Evolutionary conservation across 306 rosid genomes (phyloP), one percentile per base, ranked within the genome.

Genomic region (Castanea crenata): DNA sequence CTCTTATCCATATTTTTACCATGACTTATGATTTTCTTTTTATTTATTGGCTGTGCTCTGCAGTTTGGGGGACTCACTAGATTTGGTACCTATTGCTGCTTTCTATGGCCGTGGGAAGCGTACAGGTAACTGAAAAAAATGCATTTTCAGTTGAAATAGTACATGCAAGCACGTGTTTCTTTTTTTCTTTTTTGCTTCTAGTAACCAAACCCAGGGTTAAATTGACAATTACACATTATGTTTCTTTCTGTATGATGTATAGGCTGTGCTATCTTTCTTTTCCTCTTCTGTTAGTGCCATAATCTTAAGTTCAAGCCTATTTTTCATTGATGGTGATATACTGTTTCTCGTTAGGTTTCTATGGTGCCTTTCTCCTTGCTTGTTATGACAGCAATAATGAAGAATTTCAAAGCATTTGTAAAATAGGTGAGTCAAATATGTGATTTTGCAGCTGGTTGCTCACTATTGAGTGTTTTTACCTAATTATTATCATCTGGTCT

Each of bases 1-100:
- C 79, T 75, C 21, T 74, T 77, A 44, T 65, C 27, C 59, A 3
- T 20, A 57, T 79, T 49, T 68, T 74, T 55, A 9, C 55, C 9
- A 69, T 76, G 29, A 55, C 79, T 76, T 82, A 4, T 72, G 71
- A 23, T 76, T 81, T 76, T 84, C 51, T 38, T 41, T 78, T 64
- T 64, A 59, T 55, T 83, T 55, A 20, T 81, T 78, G 80, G 62
- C 55, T 81, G 77, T 80, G 44, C 57, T 71, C 58, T 86, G 85
- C 92, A 93, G 99, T 80, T 85, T 95, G 55, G 99, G 99, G 78
- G 97, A 95, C 86, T 95, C 99, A 0, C 82, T 95, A 74, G 98
- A 95, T 90, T 88, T 93, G 98, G 99, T 91, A 27, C 98, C 99
- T 68, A 91, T 95, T 81, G 99, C 90, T 79, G 99, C 98, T 77